These are phyloP conservation scores for Neoboletus brunneissimus DNA, from an alignment of 768 basidiomycete genomes.

Conservation along the genomic window DNA sequence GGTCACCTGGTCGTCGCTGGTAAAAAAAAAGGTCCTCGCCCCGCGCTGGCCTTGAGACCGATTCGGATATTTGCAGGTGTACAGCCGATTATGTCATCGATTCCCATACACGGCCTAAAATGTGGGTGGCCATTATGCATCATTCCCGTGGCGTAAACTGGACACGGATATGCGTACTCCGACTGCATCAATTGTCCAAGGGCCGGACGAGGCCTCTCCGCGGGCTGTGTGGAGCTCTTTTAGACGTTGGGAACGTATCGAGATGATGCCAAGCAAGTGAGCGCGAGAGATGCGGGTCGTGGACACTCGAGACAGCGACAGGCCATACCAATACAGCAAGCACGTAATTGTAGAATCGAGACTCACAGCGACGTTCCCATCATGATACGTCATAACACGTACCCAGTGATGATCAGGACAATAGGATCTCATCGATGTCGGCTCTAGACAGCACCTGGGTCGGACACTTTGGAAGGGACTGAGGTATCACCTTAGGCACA, in stretches of 20 bases:
- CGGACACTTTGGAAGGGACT: slow-evolving; percentile 8
- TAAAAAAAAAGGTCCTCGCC: background rate
- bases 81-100: slow-evolving; percentile 18
- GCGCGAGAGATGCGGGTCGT: background rate
- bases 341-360: slow-evolving; percentile 9
- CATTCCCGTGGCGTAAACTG: slow-evolving; percentile 13
- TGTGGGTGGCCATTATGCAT: background rate
- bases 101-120: slow-evolving; percentile 12
- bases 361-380: background rate
- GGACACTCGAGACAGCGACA: background rate
- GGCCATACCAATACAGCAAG: background rate
- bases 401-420: slow-evolving; percentile 1
- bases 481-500: slow-evolving; percentile 5
- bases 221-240: background rate
- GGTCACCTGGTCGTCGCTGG: background rate
- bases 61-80: too few relatives aligned
- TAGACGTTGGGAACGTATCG: background rate
- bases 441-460: slow-evolving; percentile 4
- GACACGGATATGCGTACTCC: background rate
- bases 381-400: slow-evolving; percentile 8
- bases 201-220: background rate
- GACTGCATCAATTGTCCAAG: background rate
- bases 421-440: background rate
- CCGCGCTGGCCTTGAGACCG: too few relatives aligned
- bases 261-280: background rate